Conservation (phyloP, 176 grass and related monocot species). For the Hyparrhenia diplandra region DNA sequence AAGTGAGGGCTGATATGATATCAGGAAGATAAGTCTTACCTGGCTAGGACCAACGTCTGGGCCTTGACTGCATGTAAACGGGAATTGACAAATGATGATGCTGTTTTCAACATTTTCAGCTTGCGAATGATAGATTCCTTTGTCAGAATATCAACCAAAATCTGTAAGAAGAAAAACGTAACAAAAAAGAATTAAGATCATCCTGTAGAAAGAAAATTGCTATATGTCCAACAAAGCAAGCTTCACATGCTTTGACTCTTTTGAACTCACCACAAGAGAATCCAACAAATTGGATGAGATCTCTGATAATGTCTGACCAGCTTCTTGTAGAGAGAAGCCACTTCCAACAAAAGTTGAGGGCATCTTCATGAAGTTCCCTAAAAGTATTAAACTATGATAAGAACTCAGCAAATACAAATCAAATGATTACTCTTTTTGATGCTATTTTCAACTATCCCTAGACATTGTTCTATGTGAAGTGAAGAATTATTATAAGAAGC, state of each 20-base stretch:
- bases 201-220: background rate
- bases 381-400: constrained; percentile 13
- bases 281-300: constrained; percentile 21
- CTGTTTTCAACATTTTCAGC: constrained; percentile 66
- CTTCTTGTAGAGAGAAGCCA: constrained; percentile 30
- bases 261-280: constrained; percentile 46
- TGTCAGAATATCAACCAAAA: constrained; percentile 61
- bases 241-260: background rate
- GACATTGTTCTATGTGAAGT: background rate
- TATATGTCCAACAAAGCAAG: background rate
- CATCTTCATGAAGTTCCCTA: constrained; percentile 52
- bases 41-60: constrained; percentile 73
- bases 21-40: constrained; percentile 40
- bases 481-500: background rate
- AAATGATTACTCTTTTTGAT: background rate
- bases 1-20: background rate
- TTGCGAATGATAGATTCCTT: constrained; percentile 75
- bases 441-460: background rate
- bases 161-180: constrained; percentile 29
- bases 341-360: background rate
- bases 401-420: background rate
- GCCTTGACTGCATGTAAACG: constrained; percentile 77
- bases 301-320: constrained; percentile 29
- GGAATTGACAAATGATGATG: constrained; percentile 72
- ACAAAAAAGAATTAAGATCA: background rate